Conservation (phyloP, 345 rosid species). For the Clarkia xantiana region DNA sequence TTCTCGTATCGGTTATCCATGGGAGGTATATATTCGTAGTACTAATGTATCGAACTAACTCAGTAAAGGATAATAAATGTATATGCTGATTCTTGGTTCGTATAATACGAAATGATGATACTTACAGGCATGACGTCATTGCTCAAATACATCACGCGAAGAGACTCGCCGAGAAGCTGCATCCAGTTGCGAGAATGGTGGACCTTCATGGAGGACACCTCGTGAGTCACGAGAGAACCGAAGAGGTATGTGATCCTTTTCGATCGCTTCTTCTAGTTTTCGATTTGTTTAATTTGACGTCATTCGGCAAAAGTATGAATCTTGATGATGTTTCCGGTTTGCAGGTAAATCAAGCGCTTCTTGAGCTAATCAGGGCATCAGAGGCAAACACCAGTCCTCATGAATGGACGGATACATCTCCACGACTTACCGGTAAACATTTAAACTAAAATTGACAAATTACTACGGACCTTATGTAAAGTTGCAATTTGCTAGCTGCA, state of each 20-base stretch:
- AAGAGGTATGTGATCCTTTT: conserved; percentile 84
- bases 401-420: conserved; percentile 56
- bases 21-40: conserved; percentile 80
- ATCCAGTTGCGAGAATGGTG: conserved; percentile 78
- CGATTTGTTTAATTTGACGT: too few relatives aligned
- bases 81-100: too few relatives aligned
- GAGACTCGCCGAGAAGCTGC: conserved; percentile 68
- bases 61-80: too few relatives aligned
- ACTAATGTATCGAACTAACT: too few relatives aligned
- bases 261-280: too few relatives aligned
- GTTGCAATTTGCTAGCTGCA: too few relatives aligned
- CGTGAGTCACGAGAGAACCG: conserved; percentile 79
- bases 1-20: conserved; percentile 81
- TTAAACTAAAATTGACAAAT: neutral
- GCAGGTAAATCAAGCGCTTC: conserved; percentile 88
- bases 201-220: conserved; percentile 96
- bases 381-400: conserved; percentile 33
- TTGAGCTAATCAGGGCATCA: conserved; percentile 45
- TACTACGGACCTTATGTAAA: too few relatives aligned
- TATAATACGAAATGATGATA: too few relatives aligned
- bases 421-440: conserved; percentile 27
- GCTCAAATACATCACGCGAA: conserved; percentile 74
- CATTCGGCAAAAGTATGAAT: too few relatives aligned
- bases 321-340: neutral
- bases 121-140: conserved; percentile 67